phyloP scores from a whole-genome alignment of 768 basidiomycete genomes.

The Boletus edulis region DNA sequence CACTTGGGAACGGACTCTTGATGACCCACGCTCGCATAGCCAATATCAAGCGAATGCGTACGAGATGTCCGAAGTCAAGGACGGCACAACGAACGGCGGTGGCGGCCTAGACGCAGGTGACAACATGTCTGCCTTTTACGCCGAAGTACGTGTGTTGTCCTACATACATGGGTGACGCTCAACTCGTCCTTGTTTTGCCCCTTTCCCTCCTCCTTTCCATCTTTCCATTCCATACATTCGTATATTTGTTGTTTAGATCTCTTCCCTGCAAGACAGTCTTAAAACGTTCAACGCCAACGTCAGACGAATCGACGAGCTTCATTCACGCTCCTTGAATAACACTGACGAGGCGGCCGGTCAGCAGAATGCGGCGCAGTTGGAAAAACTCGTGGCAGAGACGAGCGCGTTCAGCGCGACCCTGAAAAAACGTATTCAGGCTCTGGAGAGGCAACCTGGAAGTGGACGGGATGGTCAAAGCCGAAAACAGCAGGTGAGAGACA shows the following conservation, averaged over 20 bases:
- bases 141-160: constrained; percentile 51
- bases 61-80: constrained; percentile 70
- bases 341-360: constrained; percentile 68
- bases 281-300: constrained; percentile 70
- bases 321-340: constrained; percentile 72
- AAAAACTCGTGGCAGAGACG: constrained; percentile 69
- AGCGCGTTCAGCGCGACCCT: constrained; percentile 65
- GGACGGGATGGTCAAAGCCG: constrained; percentile 68
- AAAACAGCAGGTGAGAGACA: constrained; percentile 62
- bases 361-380: constrained; percentile 59
- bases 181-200: background rate
- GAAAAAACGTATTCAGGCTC: constrained; percentile 68
- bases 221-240: background rate
- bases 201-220: background rate
- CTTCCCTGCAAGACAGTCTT: constrained; percentile 70
- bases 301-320: constrained; percentile 63
- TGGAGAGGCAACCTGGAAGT: constrained; percentile 67
- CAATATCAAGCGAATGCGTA: constrained; percentile 52
- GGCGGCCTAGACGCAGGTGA: constrained; percentile 44
- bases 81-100: constrained; percentile 48
- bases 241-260: constrained; percentile 46
- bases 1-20: background rate
- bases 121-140: constrained; percentile 68
- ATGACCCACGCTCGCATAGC: constrained; percentile 14
- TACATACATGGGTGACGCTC: background rate